phyloP scores from a whole-genome alignment of 306 rosid genomes.

The Quercus mongolica region DNA sequence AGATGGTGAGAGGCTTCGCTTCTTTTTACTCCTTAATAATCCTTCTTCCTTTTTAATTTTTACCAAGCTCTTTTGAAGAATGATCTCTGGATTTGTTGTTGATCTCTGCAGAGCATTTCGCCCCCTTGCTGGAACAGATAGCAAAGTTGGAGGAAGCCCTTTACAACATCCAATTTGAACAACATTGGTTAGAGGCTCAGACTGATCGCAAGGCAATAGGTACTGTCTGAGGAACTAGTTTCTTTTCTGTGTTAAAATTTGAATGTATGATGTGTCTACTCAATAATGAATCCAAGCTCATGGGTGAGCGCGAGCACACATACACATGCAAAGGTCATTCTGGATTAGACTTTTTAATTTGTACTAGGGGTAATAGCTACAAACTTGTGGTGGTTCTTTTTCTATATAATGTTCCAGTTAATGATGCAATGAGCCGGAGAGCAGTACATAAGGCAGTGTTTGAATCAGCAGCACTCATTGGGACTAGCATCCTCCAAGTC shows the following conservation, averaged over 20 bases:
- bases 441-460: constrained; percentile 76
- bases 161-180: constrained; percentile 85
- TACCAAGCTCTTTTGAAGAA: not conserved
- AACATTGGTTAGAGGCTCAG: constrained; percentile 88
- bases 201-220: constrained; percentile 94
- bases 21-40: not conserved
- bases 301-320: too few species aligned
- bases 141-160: constrained; percentile 92
- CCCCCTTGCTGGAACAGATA: constrained; percentile 82
- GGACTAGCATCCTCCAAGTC: constrained; percentile 79
- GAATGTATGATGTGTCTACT: not conserved
- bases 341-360: too few species aligned
- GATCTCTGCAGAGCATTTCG: constrained; percentile 71
- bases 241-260: not conserved
- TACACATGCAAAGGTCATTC: too few species aligned
- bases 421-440: constrained; percentile 81
- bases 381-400: too few species aligned
- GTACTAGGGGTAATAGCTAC: too few species aligned
- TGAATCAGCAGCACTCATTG: constrained; percentile 71
- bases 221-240: constrained; percentile 23
- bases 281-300: not conserved
- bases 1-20: constrained; percentile 62
- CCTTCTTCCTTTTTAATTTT: not conserved
- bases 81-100: constrained; percentile 15
- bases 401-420: constrained; percentile 51